These are phyloP conservation scores for Talinum fruticosum DNA, from an alignment of 148 eudicot genomes.

Conservation along the genomic window DNA sequence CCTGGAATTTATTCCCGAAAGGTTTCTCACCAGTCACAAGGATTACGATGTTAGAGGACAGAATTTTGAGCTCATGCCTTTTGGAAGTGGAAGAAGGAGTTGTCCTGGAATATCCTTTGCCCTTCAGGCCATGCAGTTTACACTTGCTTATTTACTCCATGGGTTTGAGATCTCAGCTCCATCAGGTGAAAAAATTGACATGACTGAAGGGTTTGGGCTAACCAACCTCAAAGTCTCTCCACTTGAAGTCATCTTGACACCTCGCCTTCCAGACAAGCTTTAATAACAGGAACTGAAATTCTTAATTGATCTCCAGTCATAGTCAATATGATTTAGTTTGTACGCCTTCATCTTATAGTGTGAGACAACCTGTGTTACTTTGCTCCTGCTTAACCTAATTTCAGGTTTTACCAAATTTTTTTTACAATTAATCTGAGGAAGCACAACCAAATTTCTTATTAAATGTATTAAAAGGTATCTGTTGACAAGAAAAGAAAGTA, in stretches of 20 bases:
- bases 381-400: too few species aligned
- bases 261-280: constrained; percentile 14
- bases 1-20: constrained; percentile 12
- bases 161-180: constrained; percentile 21
- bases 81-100: constrained; percentile 18
- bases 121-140: constrained; percentile 10
- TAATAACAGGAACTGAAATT: constrained; percentile 13
- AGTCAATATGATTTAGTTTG: too few species aligned
- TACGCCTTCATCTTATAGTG: too few species aligned
- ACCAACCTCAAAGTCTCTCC: constrained; percentile 13
- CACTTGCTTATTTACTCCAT: constrained; percentile 24
- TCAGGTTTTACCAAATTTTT: too few species aligned
- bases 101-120: constrained; percentile 28
- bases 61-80: constrained; percentile 16
- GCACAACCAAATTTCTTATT: too few species aligned
- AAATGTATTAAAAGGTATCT: too few species aligned
- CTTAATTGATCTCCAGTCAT: neutral
- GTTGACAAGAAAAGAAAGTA: too few species aligned
- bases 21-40: constrained; percentile 25
- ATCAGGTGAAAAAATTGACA: constrained; percentile 15
- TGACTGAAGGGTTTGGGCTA: constrained; percentile 17
- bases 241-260: constrained; percentile 2
- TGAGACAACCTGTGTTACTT: too few species aligned
- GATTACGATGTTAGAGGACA: constrained; percentile 23
- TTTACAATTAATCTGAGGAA: too few species aligned